phyloP scores from a whole-genome alignment of 208 protist species.

The Wallacemonas sp. region DNA sequence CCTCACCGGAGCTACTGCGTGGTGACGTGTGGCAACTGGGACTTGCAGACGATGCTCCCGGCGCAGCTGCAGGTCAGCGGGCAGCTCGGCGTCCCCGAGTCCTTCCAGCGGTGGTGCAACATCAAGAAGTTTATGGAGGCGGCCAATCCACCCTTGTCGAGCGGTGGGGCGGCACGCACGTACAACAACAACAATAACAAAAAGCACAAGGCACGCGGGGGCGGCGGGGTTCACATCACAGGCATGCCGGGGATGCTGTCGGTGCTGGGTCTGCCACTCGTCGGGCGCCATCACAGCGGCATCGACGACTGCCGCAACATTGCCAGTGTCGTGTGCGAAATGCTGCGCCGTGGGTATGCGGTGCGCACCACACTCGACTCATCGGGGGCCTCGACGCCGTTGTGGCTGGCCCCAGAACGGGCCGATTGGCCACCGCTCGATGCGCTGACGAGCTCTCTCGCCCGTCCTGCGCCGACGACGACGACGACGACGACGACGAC shows the following conservation, averaged over 20 bases:
- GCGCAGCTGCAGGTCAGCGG: constrained; percentile 50
- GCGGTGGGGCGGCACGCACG: no score
- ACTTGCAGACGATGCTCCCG: constrained; percentile 87
- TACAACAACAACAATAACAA: no score
- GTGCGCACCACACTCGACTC: constrained; percentile 35
- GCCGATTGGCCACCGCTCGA: constrained; percentile 10
- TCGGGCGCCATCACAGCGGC: constrained; percentile 91
- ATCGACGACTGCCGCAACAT: constrained; percentile 96
- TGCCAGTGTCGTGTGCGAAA: constrained; percentile 49
- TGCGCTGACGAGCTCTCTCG: constrained; percentile 22
- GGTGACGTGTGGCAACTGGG: constrained; percentile 95
- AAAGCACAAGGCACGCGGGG: no score
- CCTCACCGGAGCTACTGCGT: constrained; percentile 73
- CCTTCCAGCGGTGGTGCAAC: constrained; percentile 87
- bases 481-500: no score
- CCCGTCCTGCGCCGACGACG: neutral
- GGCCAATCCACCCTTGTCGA: constrained; percentile 9
- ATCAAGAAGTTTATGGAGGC: constrained; percentile 80
- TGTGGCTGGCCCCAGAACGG: constrained; percentile 16
- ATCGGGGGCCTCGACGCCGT: neutral
- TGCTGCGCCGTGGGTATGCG: constrained; percentile 48
- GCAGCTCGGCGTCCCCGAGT: constrained; percentile 19
- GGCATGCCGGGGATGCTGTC: constrained; percentile 80
- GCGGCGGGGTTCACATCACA: neutral
- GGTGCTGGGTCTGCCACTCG: constrained; percentile 54